Evolutionary conservation across 768 basidiomycete species (phyloP).

Genomic region (Hemileccinum impolitum): DNA sequence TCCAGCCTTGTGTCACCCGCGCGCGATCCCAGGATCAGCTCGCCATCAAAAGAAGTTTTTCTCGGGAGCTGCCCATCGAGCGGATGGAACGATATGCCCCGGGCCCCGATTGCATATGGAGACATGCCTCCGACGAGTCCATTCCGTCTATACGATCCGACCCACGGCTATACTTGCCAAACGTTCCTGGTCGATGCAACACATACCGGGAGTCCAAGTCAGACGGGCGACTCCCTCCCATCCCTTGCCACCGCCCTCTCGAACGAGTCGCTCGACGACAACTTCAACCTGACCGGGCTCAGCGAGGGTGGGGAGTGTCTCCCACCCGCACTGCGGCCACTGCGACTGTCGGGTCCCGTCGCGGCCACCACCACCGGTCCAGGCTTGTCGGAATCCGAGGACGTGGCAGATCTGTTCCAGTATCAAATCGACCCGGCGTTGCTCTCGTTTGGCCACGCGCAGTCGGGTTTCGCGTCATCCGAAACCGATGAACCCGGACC

Average conservation of each 20-base stretch:
- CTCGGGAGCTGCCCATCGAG: not conserved
- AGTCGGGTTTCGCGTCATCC: not conserved
- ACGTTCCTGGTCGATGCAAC: not conserved
- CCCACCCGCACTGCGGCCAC: conserved; percentile 19
- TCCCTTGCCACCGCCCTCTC: conserved; percentile 18
- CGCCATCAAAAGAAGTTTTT: not conserved
- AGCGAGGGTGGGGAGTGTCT: conserved; percentile 7
- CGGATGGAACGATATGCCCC: conserved; percentile 3
- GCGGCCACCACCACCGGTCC: not conserved
- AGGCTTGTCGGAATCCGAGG: not conserved
- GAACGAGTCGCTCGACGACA: conserved; percentile 15
- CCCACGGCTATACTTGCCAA: not conserved
- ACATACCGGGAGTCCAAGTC: no score
- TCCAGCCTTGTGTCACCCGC: no score
- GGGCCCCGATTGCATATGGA: not conserved
- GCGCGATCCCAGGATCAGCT: not conserved
- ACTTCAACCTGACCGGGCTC: conserved; percentile 8
- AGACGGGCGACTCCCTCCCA: conserved; percentile 5
- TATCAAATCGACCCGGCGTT: conserved; percentile 28
- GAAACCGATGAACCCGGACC: no score
- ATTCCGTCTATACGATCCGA: not conserved
- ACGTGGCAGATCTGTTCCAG: conserved; percentile 7
- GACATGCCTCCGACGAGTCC: not conserved
- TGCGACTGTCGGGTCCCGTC: conserved; percentile 18
- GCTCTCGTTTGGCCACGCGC: conserved; percentile 14